Evolutionary conservation across 129 eudicot species (phyloP).

Genomic region (Dittrichia graveolens): DNA sequence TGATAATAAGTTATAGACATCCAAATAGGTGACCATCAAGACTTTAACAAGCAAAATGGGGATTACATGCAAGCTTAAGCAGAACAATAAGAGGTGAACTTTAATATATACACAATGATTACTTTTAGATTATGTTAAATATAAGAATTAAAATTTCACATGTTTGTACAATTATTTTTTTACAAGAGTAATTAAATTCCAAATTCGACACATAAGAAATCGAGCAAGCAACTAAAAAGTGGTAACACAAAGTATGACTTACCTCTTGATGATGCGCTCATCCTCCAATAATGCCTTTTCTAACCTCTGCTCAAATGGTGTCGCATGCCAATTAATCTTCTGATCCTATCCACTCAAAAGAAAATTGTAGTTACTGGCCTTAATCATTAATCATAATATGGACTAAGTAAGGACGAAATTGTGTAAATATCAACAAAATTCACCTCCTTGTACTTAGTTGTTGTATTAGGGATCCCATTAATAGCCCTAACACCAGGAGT

Average conservation of each 20-base stretch:
- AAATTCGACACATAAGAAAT: too few species aligned
- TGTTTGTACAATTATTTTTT: neutral
- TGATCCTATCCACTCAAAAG: constrained; percentile 60
- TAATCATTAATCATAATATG: neutral
- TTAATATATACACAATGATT: neutral
- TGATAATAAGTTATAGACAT: neutral
- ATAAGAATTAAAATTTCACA: neutral
- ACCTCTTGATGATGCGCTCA: constrained; percentile 53
- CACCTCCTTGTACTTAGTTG: constrained; percentile 88
- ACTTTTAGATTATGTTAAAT: neutral
- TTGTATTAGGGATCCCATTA: constrained; percentile 85
- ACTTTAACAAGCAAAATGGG: neutral
- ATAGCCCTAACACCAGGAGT: constrained; percentile 65
- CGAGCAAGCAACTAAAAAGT: too few species aligned
- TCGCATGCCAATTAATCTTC: constrained; percentile 92
- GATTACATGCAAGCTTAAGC: too few species aligned
- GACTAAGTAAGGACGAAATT: neutral
- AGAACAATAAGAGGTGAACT: too few species aligned
- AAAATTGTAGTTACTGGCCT: neutral
- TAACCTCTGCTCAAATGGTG: constrained; percentile 86
- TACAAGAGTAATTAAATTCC: neutral
- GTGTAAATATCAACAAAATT: neutral
- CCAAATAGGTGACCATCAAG: neutral
- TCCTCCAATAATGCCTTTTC: constrained; percentile 81
- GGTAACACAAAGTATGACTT: constrained; percentile 22